Evolutionary conservation across 2,329 filamentous ascomycete species (phyloP).

Genomic region (Cercospora zeae-maydis): DNA sequence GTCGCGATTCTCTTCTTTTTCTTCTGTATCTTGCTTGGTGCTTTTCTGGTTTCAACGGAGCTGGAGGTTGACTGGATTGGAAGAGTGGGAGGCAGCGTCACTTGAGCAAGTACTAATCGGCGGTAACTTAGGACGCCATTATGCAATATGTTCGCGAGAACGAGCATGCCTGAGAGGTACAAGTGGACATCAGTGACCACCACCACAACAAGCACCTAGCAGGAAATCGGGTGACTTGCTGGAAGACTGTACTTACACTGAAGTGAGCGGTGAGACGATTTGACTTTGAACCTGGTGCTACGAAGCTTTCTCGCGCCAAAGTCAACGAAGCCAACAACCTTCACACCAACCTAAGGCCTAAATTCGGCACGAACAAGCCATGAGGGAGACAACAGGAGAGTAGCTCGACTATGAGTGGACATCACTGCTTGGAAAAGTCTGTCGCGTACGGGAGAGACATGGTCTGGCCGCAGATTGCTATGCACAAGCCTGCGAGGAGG

Average conservation of each 20-base stretch:
- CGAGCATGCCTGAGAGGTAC: background rate
- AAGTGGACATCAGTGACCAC: background rate
- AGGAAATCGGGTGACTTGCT: background rate
- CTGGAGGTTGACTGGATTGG: no score
- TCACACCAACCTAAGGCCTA: background rate
- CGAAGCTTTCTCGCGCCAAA: background rate
- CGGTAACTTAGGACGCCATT: background rate
- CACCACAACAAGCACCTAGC: background rate
- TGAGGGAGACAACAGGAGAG: background rate
- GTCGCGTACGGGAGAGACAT: no score
- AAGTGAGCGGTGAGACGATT: background rate
- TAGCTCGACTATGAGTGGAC: background rate
- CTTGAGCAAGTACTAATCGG: background rate
- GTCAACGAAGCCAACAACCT: background rate
- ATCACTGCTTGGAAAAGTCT: no score
- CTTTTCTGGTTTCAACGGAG: background rate
- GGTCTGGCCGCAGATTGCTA: no score
- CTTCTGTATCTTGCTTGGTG: background rate
- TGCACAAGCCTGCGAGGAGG: no score
- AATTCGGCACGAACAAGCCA: background rate
- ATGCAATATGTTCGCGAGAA: background rate
- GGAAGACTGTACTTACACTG: background rate
- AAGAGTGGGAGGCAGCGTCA: no score
- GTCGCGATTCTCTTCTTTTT: background rate
- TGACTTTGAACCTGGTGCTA: background rate